Base-by-base conservation (phyloP, 2,329 filamentous ascomycete species). In the Pseudogymnoascus sp. region DNA sequence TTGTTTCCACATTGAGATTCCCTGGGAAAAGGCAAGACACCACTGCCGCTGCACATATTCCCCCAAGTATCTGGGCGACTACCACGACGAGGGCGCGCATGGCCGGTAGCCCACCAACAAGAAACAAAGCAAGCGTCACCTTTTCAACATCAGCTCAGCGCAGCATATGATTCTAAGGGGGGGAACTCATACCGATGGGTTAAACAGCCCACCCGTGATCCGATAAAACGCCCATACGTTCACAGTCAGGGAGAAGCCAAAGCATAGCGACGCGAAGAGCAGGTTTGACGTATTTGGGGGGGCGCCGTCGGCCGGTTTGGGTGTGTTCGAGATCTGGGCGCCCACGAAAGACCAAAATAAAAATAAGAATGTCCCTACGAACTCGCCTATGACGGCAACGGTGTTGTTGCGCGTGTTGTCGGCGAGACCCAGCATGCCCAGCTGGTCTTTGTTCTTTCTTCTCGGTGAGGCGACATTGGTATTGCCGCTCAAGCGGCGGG, bases 151-250 rank as follows among this genome's bases (percentile, higher is more conserved):
- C 4, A 33, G 17, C 13, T 38, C 17, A 38, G 25, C 17, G 29
- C 15, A 10, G 31, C 17, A 51, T 9, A 10, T 15, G 12, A 9
- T 21, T 38, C 13, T n/a, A 10, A 21, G 12, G 15, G 27, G 9
- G 38, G 27, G 13, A 27, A 17, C 27, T 21, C 51, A 5, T 17
- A 59, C 15, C 29, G 33, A 27, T 55, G 10, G 60, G 41, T 81
- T 82, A 68, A 82, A 82, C 13, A 81, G 69, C 2, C 79, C 79
- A 25, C 80, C 80, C 2, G 77, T 79, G 31, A 82, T 75, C 13
- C 80, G 75, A 66, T 78, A 82, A 67, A 83, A 83, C 1, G 80
- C 76, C 80, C 81, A 83, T 2, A 79, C 79, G 66, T 82, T 83
- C 64, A 80, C 79, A 1, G 76, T 75, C 60, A 82, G 71, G 25